Evolutionary conservation across 202 grass and related monocot species (phyloP).

Genomic region (Panicum virgatum): DNA sequence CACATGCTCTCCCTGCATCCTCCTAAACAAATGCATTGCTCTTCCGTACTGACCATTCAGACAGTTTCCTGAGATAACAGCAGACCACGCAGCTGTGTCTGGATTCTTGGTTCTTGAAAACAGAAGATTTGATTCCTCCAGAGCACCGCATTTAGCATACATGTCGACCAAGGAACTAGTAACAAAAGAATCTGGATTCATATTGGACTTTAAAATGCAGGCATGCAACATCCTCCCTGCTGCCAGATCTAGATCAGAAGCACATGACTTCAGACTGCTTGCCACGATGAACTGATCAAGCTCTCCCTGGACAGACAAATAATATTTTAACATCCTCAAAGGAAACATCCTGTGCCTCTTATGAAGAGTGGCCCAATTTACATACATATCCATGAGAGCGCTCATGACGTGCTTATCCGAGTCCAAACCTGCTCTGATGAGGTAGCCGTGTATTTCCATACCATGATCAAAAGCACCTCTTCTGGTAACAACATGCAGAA

Average conservation of each 20-base stretch:
- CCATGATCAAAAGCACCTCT: constrained; percentile 45
- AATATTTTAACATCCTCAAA: constrained; percentile 52
- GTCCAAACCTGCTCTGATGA: constrained; percentile 54
- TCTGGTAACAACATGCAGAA: constrained; percentile 50
- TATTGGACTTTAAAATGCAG: constrained; percentile 43
- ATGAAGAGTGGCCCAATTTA: constrained; percentile 28
- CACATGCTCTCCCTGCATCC: constrained; percentile 54
- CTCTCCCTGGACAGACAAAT: constrained; percentile 42
- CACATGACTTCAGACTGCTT: constrained; percentile 59
- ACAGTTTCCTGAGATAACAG: constrained; percentile 59
- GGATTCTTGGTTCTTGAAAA: constrained; percentile 55
- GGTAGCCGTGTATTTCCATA: constrained; percentile 62
- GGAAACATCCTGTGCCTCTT: constrained; percentile 33
- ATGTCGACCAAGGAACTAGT: constrained; percentile 58
- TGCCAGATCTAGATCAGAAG: constrained; percentile 54
- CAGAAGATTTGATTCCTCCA: constrained; percentile 52
- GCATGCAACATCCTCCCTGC: constrained; percentile 59
- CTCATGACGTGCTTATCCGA: constrained; percentile 58
- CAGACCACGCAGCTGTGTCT: constrained; percentile 50
- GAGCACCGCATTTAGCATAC: constrained; percentile 65
- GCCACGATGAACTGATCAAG: constrained; percentile 64
- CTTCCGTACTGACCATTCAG: constrained; percentile 53
- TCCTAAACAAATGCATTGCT: constrained; percentile 64
- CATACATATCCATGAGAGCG: constrained; percentile 73
- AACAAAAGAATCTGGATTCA: constrained; percentile 59